These are phyloP conservation scores for Saturnispora kantuleensis DNA, from an alignment of 805 yeast species.

Conservation along the genomic window DNA sequence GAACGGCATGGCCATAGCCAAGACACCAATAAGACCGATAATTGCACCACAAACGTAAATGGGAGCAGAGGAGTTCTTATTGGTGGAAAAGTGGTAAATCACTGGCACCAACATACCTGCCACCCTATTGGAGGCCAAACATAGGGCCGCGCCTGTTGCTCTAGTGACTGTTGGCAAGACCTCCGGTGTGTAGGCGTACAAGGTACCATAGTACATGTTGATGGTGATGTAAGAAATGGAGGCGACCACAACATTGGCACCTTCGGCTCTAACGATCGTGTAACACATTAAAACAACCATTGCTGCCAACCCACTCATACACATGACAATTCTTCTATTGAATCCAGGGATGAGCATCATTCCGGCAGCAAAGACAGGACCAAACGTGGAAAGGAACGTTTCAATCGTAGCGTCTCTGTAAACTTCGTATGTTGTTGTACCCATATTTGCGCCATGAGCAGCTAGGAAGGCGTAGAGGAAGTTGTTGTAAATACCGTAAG, in stretches of 20 bases:
- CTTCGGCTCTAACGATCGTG: conserved; percentile 47
- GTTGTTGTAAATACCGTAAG: conserved; percentile 48
- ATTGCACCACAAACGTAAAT: conserved; percentile 53
- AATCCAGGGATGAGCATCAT: conserved; percentile 26
- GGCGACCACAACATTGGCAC: conserved; percentile 42
- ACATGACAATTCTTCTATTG: conserved; percentile 51
- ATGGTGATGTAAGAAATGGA: conserved; percentile 39
- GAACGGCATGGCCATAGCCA: conserved; percentile 38
- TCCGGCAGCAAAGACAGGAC: conserved; percentile 44
- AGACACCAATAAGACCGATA: conserved; percentile 37
- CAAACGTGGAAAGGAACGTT: conserved; percentile 38
- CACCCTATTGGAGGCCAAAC: conserved; percentile 44
- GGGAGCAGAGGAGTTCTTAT: conserved; percentile 44
- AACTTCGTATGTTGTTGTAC: conserved; percentile 29
- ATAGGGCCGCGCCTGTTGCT: conserved; percentile 53
- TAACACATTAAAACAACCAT: conserved; percentile 54
- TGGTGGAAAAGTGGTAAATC: conserved; percentile 39
- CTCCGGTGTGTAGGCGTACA: conserved; percentile 62
- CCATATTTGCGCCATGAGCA: conserved; percentile 39
- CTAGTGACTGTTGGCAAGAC: conserved; percentile 42
- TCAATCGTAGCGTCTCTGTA: conserved; percentile 42
- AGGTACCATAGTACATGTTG: conserved; percentile 45
- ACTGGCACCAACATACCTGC: conserved; percentile 52
- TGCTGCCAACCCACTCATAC: conserved; percentile 39
- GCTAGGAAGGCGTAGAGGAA: conserved; percentile 45